Base-by-base conservation (phyloP, 345 rosid species). In the Salix exigua region DNA sequence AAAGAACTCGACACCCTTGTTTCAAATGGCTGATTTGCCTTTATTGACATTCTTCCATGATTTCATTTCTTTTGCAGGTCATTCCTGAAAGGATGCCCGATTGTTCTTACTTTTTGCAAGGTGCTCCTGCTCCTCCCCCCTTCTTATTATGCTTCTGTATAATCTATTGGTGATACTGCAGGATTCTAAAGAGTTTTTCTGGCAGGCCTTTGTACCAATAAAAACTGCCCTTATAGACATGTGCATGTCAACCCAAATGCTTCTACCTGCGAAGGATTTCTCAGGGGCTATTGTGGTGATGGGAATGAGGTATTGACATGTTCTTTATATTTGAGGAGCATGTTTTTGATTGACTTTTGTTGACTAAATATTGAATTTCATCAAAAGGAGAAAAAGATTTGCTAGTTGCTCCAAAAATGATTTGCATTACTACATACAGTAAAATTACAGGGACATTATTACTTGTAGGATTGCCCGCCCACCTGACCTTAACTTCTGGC, bases 11-110 rank as follows among this genome's bases (percentile, higher is more conserved):
- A 70, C 69, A 71, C 74, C 73, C 38, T 71, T 11, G 74, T 14
- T 40, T 71, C 46, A 19, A 44, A 28, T 46, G 77, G 37, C 65
- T 23, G 46, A 50, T 12, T 58, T 73, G 53, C 58, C 33, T 71
- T 76, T 68, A 73, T 55, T 84, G 58, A 73, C 66, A 50, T 78
- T 60, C 46, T 16, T 63, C 31, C 46, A 66, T 87, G 66, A 50
- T 75, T 70, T 31, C 65, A 12, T 77, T 73, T 80, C 71, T 73
- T 84, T 60, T 84, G 83, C 91, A 93, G 99, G 89, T 96, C 83
- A 92, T 96, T 84, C 99, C 98, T 25, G 97, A 96, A 74, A 85
- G 98, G 82, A 96, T 96, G 99, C 99, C 97, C 10, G 98, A 93
- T 81, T 96, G 99, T 75, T 96, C 97, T 78, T 96, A 87, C 83